Evolutionary conservation across 164 flowering plant genomes (phyloP).

Genomic region (Nelumbo lutea): DNA sequence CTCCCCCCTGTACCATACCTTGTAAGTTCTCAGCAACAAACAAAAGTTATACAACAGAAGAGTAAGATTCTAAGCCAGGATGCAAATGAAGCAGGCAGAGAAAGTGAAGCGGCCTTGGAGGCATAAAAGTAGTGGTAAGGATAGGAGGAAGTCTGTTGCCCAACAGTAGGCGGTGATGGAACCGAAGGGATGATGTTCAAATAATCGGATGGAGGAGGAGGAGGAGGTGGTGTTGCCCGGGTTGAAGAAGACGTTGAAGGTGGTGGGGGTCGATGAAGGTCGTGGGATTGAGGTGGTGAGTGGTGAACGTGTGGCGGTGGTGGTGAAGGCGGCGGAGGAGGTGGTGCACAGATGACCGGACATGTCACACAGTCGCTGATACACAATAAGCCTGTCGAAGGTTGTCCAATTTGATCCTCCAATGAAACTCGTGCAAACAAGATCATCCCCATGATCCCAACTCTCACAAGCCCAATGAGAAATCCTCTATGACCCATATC

Average conservation of each 20-base stretch:
- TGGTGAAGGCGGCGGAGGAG: conserved; percentile 31
- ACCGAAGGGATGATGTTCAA: conserved; percentile 14
- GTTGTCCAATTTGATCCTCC: conserved; percentile 17
- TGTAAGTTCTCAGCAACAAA: conserved; percentile 13
- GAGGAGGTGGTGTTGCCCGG: conserved; percentile 11
- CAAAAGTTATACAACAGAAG: conserved; percentile 11
- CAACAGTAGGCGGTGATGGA: conserved; percentile 13
- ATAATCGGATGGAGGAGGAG: conserved; percentile 8
- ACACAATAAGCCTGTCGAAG: conserved; percentile 38
- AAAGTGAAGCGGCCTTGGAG: conserved; percentile 26
- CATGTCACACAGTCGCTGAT: conserved; percentile 58
- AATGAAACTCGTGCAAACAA: conserved; percentile 14
- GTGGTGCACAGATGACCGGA: conserved; percentile 53
- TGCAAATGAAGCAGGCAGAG: conserved; percentile 3
- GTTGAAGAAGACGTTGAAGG: conserved; percentile 1
- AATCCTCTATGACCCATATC: conserved; percentile 19
- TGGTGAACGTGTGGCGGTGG: conserved; percentile 13
- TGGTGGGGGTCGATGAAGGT: conserved; percentile 7
- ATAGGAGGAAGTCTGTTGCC: conserved; percentile 22
- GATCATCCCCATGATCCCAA: conserved; percentile 12
- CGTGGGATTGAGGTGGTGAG: conserved; percentile 7
- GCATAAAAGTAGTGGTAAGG: conserved; percentile 46
- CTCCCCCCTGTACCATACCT: background rate
- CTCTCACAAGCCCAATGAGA: conserved; percentile 2
- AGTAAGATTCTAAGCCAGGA: conserved; percentile 6